Conservation (phyloP, 2,329 filamentous ascomycete genomes). For the Capronia coronata region DNA sequence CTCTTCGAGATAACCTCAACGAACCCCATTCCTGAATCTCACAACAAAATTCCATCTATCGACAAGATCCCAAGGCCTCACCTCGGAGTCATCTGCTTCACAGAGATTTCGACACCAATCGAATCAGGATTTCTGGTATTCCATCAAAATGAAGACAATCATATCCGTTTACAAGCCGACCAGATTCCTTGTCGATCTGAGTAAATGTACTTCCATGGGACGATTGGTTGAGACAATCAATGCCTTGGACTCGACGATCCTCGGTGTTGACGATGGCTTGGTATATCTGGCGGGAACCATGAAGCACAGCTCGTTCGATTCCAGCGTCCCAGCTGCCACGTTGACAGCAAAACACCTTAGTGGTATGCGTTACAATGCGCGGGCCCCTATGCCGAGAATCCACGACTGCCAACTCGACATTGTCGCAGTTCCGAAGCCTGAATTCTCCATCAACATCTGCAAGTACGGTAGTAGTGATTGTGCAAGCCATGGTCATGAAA, state of each 20-base stretch:
- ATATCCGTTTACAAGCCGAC: conserved; percentile 4
- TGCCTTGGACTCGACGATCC: background rate
- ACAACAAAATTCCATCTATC: too few relatives aligned
- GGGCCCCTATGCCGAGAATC: background rate
- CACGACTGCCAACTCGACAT: background rate
- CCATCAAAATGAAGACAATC: conserved; percentile 1
- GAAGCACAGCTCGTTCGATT: background rate
- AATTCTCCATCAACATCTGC: background rate
- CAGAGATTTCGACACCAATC: too few relatives aligned
- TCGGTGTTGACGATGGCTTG: background rate
- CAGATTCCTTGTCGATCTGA: conserved; percentile 2
- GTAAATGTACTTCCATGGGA: background rate
- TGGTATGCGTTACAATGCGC: background rate
- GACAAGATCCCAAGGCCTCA: background rate
- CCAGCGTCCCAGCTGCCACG: background rate
- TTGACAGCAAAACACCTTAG: background rate
- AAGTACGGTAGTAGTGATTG: background rate
- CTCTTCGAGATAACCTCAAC: too few relatives aligned
- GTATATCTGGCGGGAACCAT: background rate
- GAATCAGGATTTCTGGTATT: too few relatives aligned
- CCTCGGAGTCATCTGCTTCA: background rate
- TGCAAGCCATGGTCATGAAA: background rate
- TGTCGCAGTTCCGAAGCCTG: background rate
- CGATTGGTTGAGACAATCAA: background rate
- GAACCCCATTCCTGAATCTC: too few relatives aligned